These are phyloP conservation scores for Suillus bovinus DNA, from an alignment of 768 basidiomycete species.

Conservation along the genomic window DNA sequence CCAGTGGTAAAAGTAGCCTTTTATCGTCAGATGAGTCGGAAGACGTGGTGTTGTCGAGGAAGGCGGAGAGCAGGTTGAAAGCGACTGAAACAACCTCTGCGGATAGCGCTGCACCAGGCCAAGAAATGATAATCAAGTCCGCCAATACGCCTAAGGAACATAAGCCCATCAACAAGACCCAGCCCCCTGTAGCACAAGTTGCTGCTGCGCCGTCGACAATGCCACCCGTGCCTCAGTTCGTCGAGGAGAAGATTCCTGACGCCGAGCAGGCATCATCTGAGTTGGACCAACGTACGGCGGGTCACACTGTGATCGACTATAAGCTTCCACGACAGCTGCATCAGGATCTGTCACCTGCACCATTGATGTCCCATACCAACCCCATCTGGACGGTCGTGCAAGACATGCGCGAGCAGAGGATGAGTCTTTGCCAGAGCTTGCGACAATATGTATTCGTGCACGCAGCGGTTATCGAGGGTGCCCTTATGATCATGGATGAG, in stretches of 20 bases:
- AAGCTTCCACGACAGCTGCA: constrained; percentile 65
- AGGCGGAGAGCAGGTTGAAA: neutral
- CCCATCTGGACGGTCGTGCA: constrained; percentile 84
- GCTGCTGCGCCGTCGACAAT: neutral
- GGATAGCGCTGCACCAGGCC: neutral
- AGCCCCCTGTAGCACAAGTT: neutral
- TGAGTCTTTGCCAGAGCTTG: constrained; percentile 94
- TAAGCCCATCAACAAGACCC: constrained; percentile 4
- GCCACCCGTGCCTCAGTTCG: constrained; percentile 4
- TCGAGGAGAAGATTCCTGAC: constrained; percentile 3
- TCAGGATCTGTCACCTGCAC: constrained; percentile 50
- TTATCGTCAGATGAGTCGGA: constrained; percentile 13
- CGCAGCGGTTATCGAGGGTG: constrained; percentile 79
- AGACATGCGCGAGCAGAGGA: constrained; percentile 94
- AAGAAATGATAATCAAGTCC: constrained; percentile 4
- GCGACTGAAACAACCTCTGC: constrained; percentile 9
- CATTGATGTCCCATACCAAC: constrained; percentile 63
- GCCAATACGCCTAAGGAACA: neutral
- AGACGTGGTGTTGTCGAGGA: neutral
- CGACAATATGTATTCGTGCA: constrained; percentile 95
- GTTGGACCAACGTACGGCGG: constrained; percentile 13
- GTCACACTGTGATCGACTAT: constrained; percentile 46
- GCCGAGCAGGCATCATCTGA: constrained; percentile 9
- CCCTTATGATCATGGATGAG: constrained; percentile 75
- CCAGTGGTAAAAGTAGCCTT: constrained; percentile 10